Base-by-base conservation (phyloP, 257 asterid genomes). In the Salvia miltiorrhiza region DNA sequence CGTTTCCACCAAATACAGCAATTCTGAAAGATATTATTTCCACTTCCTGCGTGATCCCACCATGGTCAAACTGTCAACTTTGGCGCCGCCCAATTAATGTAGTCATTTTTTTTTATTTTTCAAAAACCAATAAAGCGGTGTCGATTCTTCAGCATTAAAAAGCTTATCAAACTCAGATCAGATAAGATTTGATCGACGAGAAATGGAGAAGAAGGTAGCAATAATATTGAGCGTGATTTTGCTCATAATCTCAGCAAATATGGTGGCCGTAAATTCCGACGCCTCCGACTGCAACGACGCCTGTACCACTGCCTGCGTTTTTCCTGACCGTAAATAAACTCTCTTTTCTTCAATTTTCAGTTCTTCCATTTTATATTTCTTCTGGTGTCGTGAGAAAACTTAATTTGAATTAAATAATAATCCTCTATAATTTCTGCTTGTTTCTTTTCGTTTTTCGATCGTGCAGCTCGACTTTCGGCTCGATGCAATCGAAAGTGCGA, bases 401-500 rank as follows among this genome's bases (percentile, higher is more conserved):
- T 5, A 4, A 13, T 16, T 16, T 49, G 32, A 24, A 17, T 58
- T 19, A 7, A 52, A 14, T n/a, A 60, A 11, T 58, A 17, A 24
- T 53, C 24, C n/a, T 9, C 8, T 37, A 4, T 17, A 35, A 19
- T 37, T 35, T 35, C 26, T 10, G 26, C 28, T n/a, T n/a, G n/a
- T n/a, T 41, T 1, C 6, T 54, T 16, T 0, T 45, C 58, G 28
- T 6, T 59, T 59, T 20, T 14, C 50, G 9, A 45, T 73, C 49
- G 12, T 72, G 58, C 72, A 86, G 90, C 64, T 30, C 72, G 86
- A 64, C 59, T 65, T n/a, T 0, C 1, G 54, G 17, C 1, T 43
- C 81, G 88, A 19, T 85, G 90, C 76, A 73, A 74, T 5, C 45
- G 74, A 2, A 85, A 82, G 73, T 82, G 90, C 83, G 59, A 20